Base-by-base conservation (phyloP, 1,284 basidiomycete genomes). In the Irpex rosettiformis region DNA sequence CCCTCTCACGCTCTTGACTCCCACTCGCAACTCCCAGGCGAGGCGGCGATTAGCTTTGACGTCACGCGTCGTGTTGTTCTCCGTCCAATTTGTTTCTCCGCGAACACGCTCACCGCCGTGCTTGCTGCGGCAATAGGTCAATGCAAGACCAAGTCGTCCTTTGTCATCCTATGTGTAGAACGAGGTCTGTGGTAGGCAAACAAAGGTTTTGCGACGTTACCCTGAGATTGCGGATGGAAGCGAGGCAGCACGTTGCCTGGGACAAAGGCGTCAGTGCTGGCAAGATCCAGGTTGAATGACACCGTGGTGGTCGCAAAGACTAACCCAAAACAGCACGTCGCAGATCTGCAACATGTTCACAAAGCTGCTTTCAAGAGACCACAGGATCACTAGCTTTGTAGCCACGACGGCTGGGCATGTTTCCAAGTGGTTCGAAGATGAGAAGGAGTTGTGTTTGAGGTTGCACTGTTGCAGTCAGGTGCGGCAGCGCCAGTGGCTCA, bases 11-110 rank as follows among this genome's bases (percentile, higher is more conserved):
- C 22, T n/a, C 22, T n/a, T 37, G 13, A 27, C 16, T 27, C 7
- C 48, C 27, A 28, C 27, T 11, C 21, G 6, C 48, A 51, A 7
- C 25, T 16, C 18, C 21, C 25, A 18, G n/a, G n/a, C 48, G 11
- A 28, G 18, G 16, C 18, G 24, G 4, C 27, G 48, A 51, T 58
- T 27, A 18, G 27, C 45, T 55, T 58, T 58, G 57, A 58, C 57
- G 57, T 58, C 57, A 58, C 57, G 53, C 22, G 28, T 25, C 21
- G 18, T 21, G 56, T 18, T 22, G 8, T 13, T 28, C 55, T 43
- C 43, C 45, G 24, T 55, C 30, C 42, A 25, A 27, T 22, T 21
- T 6, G n/a, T 28, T 45, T 40, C 42, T 43, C 52, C 28, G 27
- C 52, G n/a, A 52, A 52, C 49, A 28, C n/a, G 28, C 8, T 47